Evolutionary conservation across 2,329 filamentous ascomycete species (phyloP), one percentile per base, ranked within the genome.

Genomic region (Chalara sp.): DNA sequence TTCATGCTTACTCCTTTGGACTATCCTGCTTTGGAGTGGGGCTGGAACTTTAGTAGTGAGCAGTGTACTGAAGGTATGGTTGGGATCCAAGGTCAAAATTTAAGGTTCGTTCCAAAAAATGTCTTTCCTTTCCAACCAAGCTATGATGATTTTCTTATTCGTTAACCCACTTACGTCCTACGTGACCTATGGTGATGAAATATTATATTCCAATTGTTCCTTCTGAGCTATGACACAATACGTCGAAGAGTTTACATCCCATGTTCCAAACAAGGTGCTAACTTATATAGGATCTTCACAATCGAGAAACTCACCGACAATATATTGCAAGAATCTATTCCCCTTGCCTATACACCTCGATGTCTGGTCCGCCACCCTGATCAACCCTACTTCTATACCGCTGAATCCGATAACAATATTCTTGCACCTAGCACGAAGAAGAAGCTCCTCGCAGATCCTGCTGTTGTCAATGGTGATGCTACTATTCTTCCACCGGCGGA

Each of bases 11-110:
- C 92, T 1, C 93, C 95, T 0, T 72, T 99, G 32, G 89, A 88
- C 67, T 96, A 95, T 63, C 83, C 86, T 48, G 84, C 86, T 40
- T 79, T 99, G 31, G 90, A 96, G 67, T 96, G 89, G 76, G 91
- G 88, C 4, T 96, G 91, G 86, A 96, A 93, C 62, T 97, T 99
- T 65, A 92, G 88, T 67, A 96, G 91, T 64, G 89, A 96, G 66
- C 88, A 96, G 67, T 96, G 91, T 62, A 83, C 87, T 42, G 88
- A 96, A 70, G 91, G 91, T 50, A 92, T 96, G 76, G 92, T 96
- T 49, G 91, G 90, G 53, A 92, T 96, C 54, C 88, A 95, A 70
- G 89, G 84, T 45, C 87, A 92, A 67, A 93, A 89, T 65, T 70
- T 95, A 58, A 80, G 89, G 90, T 95, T 83, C 55, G 79, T 73